Evolutionary conservation across 805 yeast genomes (phyloP).

Genomic region (Kodamaea kaohsiungensis): DNA sequence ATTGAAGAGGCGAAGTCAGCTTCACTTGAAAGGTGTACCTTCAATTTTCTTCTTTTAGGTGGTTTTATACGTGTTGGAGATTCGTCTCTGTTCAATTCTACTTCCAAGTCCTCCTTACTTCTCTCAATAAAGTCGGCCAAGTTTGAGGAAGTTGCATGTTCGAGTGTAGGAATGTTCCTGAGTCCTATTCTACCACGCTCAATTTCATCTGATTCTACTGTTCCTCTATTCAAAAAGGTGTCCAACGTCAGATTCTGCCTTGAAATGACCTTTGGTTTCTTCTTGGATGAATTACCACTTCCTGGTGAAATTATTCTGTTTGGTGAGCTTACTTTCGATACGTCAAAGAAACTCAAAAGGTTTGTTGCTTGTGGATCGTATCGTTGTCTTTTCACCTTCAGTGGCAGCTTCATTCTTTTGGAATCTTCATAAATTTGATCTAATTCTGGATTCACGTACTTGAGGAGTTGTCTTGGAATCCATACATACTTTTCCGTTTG

Average conservation of each 20-base stretch:
- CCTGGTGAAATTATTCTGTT: background rate
- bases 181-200: conserved; percentile 3
- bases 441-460: conserved; percentile 1
- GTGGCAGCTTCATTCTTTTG: background rate
- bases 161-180: background rate
- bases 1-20: background rate
- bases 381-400: background rate
- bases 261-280: background rate
- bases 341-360: conserved; percentile 2
- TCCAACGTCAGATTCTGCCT: conserved; percentile 10
- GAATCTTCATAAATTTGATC: background rate
- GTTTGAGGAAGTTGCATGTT: conserved; percentile 2
- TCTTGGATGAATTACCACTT: background rate
- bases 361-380: conserved; percentile 2
- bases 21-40: background rate
- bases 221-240: background rate
- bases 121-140: background rate
- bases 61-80: background rate
- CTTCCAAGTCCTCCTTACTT: background rate
- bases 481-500: conserved; percentile 1
- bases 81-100: background rate
- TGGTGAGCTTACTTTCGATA: conserved; percentile 3
- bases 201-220: background rate
- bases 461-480: background rate
- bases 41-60: background rate